A percentile compares a stretch with the other conserved stretches of the same genome.
Conservation (phyloP, 495 filamentous ascomycete species). For the Hypoxylon perforatum region DNA sequence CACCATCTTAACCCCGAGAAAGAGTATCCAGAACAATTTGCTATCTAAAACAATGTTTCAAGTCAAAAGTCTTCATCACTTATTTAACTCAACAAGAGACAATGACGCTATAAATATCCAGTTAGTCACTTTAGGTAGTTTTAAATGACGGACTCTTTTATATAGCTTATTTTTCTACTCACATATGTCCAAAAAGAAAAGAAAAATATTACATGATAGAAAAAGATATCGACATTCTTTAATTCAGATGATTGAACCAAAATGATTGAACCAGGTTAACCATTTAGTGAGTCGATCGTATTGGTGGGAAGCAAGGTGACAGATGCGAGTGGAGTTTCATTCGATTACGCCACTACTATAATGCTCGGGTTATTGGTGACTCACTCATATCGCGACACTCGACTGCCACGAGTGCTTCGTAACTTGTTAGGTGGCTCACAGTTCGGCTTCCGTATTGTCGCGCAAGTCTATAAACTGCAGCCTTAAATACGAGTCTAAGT, state of each 20-base stretch:
- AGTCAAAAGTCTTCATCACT: not conserved
- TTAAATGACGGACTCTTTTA: slow-evolving; percentile 12
- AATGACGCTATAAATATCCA: slow-evolving; percentile 11
- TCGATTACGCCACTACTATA: not conserved
- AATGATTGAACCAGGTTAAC: too few species aligned
- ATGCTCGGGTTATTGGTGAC: not conserved
- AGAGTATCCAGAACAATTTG: too few species aligned
- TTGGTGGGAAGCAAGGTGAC: too few species aligned
- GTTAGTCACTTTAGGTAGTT: not conserved
- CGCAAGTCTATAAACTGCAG: not conserved
- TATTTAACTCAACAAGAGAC: slow-evolving; percentile 3
- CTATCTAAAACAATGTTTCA: slow-evolving; percentile 33
- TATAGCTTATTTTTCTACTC: too few species aligned
- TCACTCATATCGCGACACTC: not conserved
- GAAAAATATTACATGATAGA: too few species aligned
- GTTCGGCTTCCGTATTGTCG: not conserved
- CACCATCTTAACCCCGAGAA: not conserved
- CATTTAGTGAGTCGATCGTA: too few species aligned
- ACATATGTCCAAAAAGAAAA: too few species aligned
- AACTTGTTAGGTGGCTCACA: not conserved
- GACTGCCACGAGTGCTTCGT: not conserved
- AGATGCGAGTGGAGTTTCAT: too few species aligned
- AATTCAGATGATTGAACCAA: too few species aligned
- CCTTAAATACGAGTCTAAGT: not conserved
- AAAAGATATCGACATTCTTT: too few species aligned